Base-by-base conservation (phyloP, 768 basidiomycete genomes). In the Tricholoma bakamatsutake region DNA sequence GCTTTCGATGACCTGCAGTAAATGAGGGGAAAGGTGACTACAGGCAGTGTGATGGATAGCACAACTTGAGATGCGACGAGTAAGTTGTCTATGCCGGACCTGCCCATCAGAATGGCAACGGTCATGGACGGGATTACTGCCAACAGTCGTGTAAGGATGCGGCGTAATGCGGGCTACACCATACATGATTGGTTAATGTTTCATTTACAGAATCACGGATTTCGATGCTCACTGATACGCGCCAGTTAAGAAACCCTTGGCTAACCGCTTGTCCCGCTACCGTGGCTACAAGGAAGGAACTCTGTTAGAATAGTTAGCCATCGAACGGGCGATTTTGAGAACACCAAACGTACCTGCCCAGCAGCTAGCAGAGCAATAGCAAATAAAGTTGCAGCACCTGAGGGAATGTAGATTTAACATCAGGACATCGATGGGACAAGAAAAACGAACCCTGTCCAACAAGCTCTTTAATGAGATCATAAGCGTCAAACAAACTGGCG, bases 211-310 rank as follows among this genome's bases (percentile, higher is more conserved):
- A 31, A 24, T n/a, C n/a, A n/a, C n/a, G n/a, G n/a, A 45, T 39
- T 11, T 21, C 28, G 65, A 46, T 31, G 64, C 75, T 58, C 64
- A 89, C 88, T 60, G 90, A 88, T 34, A 92, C 80, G 46, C 83
- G 80, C 93, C 93, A 96, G 52, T 81, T 83, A 53, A 96, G 77
- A 69, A 94, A 93, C 0, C 94, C 93, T 69, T 97, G 93, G 0
- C 85, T 85, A 37, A 98, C 87, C 18, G 90, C 87, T 69, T 97
- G 94, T 0, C 93, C 93, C 0, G 91, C 87, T 11, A 96, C 79
- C 0, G 93, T 97, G 9, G 91, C 93, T 3, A 96, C 87, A 50
- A 97, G 80, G 7, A 88, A 89, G 0, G 95, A 90, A 59, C 90
- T 90, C 77, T 81, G 50, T 15, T n/a, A 42, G 51, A 28, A 43